These are phyloP conservation scores for Bathelium albidoporum DNA, from an alignment of 495 filamentous ascomycete species.

Conservation along the genomic window DNA sequence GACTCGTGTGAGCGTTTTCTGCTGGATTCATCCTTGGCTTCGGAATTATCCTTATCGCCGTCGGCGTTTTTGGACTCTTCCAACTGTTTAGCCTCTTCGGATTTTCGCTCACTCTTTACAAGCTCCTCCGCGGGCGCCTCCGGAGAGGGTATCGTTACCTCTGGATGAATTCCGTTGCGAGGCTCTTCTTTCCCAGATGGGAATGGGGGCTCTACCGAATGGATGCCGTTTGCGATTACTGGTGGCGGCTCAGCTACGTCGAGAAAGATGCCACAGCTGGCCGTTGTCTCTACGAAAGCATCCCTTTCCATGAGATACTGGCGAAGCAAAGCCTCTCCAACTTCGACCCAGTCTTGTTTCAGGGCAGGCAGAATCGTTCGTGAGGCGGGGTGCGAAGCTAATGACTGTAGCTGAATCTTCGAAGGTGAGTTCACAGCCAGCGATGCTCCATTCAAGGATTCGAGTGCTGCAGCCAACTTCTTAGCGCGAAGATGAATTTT, in stretches of 20 bases:
- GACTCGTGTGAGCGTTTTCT: slow-evolving; percentile 57
- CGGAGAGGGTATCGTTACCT: background rate
- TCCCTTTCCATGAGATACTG: slow-evolving; percentile 38
- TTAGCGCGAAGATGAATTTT: background rate
- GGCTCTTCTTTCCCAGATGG: no score
- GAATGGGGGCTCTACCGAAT: background rate
- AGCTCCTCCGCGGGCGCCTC: no score
- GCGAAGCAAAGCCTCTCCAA: slow-evolving; percentile 48
- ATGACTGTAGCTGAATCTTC: background rate
- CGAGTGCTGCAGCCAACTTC: background rate
- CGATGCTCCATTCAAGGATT: background rate
- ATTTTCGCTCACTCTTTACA: background rate
- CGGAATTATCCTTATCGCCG: slow-evolving; percentile 1
- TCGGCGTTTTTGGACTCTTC: background rate
- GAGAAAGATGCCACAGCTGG: slow-evolving; percentile 27
- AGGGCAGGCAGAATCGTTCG: background rate
- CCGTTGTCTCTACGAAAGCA: slow-evolving; percentile 25
- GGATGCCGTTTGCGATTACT: slow-evolving; percentile 29
- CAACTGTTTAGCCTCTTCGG: background rate
- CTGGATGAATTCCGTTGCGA: no score
- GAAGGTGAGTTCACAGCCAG: background rate
- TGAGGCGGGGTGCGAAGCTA: background rate
- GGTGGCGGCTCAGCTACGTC: slow-evolving; percentile 26
- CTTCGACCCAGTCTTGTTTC: slow-evolving; percentile 34
- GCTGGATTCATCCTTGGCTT: background rate